Conservation (phyloP, 2,329 filamentous ascomycete genomes). For the Fusarium tricinctum region DNA sequence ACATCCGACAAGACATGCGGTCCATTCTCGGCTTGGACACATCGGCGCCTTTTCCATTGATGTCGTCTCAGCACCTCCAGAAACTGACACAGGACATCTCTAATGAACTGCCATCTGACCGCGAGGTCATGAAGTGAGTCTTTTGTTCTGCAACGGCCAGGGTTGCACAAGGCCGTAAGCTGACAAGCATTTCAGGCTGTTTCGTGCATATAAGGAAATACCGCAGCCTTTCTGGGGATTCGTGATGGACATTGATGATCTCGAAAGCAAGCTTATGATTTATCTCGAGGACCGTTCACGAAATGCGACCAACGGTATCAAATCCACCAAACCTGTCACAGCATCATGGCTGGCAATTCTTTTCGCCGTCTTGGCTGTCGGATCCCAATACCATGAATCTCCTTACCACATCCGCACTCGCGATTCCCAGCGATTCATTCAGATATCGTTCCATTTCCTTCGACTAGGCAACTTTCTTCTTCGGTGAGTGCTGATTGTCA, state of each 20-base stretch:
- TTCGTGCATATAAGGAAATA: constrained; percentile 76
- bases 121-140: constrained; percentile 76
- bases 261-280: constrained; percentile 74
- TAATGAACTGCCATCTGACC: constrained; percentile 72
- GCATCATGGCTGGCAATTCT: constrained; percentile 76
- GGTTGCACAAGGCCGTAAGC: background rate
- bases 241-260: constrained; percentile 74
- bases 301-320: constrained; percentile 63
- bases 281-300: constrained; percentile 75
- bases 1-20: constrained; percentile 74
- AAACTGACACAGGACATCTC: constrained; percentile 72
- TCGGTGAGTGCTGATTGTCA: constrained; percentile 55
- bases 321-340: constrained; percentile 66
- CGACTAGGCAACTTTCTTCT: constrained; percentile 74
- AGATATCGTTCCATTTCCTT: constrained; percentile 75
- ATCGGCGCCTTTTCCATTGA: constrained; percentile 75
- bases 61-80: constrained; percentile 74
- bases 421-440: constrained; percentile 72
- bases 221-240: constrained; percentile 78
- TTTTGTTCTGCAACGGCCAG: background rate
- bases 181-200: constrained; percentile 61
- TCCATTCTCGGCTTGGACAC: constrained; percentile 76
- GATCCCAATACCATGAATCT: constrained; percentile 75
- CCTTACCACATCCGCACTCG: constrained; percentile 72
- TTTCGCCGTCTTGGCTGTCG: constrained; percentile 74